Base-by-base conservation (phyloP, 2,329 filamentous ascomycete species). In the Talaromyces marneffei region DNA sequence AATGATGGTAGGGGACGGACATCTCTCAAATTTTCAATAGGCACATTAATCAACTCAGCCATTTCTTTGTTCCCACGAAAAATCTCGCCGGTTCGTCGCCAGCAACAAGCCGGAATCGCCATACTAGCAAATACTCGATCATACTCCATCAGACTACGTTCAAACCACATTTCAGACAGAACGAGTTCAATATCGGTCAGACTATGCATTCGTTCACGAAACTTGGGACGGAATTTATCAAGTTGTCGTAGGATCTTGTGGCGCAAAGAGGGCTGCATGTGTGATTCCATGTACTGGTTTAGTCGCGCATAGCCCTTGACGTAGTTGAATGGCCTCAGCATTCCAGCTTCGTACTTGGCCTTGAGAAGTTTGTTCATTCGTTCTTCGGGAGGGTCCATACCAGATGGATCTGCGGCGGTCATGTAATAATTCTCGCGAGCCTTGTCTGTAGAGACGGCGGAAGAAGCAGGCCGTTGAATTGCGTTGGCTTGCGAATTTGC, bases 81-180 rank as follows among this genome's bases (percentile, higher is more conserved):
- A 53, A 99, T 97, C 78, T 99, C 94, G 9, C 94, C 94, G 0
- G 94, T 99, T 70, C 94, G 84, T 69, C 94, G 84, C 94, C 94
- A 99, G 74, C 93, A 96, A 76, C 94, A 99, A 14, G 94, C 94
- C 0, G 94, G 94, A 64, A 99, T 93, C 1, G 94, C 94, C 94
- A 99, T 99, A 74, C 92, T 96, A 1, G 94, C 94, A 78, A 99
- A 99, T 1, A 99, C 92, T 33, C 94, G 91, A 71, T 99, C 94
- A 70, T 97, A 97, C 72, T 97, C 94, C 89, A 97, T 94, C 67
- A 99, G 78, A 65, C 90, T 94, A 70, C 89, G 87, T 75, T 99
- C 94, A 71, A 99, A 97, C 93, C 94, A 97, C 91, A 97, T 97
- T 77, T 99, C 94, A 10, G 97, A 93, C 62, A 92, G 86, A 29